A percentile compares a stretch with the other conserved stretches of the same genome.
Evolutionary conservation across 345 rosid genomes (phyloP).

Genomic region (Sisymbrium altissimum): DNA sequence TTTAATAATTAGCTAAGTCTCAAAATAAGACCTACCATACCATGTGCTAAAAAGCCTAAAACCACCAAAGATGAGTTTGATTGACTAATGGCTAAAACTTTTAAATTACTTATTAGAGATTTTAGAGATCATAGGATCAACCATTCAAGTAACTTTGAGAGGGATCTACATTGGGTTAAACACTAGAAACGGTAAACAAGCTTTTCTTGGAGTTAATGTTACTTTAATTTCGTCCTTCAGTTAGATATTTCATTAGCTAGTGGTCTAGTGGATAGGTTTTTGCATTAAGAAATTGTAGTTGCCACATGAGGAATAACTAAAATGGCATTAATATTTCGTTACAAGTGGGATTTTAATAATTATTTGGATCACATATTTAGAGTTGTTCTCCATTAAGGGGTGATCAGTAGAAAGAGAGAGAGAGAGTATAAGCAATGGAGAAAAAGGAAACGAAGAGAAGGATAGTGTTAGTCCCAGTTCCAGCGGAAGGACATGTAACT

Average conservation of each 20-base stretch:
- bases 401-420: not conserved
- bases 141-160: no score
- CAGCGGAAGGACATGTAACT: conserved; percentile 6
- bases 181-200: not conserved
- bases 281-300: not conserved
- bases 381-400: not conserved
- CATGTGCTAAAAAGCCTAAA: not conserved
- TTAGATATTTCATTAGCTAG: not conserved
- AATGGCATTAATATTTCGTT: not conserved
- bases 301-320: not conserved
- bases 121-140: no score
- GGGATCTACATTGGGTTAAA: no score
- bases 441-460: not conserved
- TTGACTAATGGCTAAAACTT: no score
- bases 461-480: conserved; percentile 5
- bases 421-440: not conserved
- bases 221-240: not conserved
- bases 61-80: no score
- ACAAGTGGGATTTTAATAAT: not conserved
- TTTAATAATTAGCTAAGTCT: not conserved
- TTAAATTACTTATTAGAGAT: no score
- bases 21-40: not conserved
- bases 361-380: not conserved
- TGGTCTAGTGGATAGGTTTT: not conserved
- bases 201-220: not conserved